Conservation (phyloP, 176 grass and related monocot genomes). For the Juncus inflexus region DNA sequence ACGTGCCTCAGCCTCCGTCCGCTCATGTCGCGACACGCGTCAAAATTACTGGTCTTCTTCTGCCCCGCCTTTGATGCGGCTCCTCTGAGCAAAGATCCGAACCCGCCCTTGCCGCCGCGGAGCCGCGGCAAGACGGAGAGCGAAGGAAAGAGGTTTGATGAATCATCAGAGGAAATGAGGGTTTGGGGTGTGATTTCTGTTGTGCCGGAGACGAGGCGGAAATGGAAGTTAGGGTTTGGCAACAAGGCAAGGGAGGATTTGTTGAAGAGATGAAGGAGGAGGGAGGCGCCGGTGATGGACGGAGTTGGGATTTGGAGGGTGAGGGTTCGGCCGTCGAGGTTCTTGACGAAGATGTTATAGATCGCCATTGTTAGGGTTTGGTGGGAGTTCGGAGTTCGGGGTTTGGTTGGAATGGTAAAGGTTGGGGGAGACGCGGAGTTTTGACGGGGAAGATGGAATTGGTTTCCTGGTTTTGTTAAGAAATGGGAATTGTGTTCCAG, state of each 20-base stretch:
- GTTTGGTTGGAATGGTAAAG: neutral
- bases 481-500: too few species aligned
- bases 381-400: too few species aligned
- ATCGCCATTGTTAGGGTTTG: slow-evolving; percentile 37
- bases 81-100: slow-evolving; percentile 86
- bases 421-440: too few species aligned
- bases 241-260: slow-evolving; percentile 16
- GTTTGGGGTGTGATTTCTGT: slow-evolving; percentile 32
- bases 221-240: slow-evolving; percentile 35
- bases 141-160: slow-evolving; percentile 39
- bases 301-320: slow-evolving; percentile 62
- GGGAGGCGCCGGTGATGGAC: slow-evolving; percentile 39
- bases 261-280: slow-evolving; percentile 35
- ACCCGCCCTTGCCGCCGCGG: slow-evolving; percentile 87
- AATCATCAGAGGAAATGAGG: slow-evolving; percentile 31
- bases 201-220: slow-evolving; percentile 35
- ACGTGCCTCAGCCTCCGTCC: slow-evolving; percentile 86
- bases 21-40: slow-evolving; percentile 92
- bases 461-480: too few species aligned
- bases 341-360: slow-evolving; percentile 52
- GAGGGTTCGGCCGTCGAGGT: slow-evolving; percentile 68
- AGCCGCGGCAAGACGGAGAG: slow-evolving; percentile 58
- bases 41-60: slow-evolving; percentile 98
- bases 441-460: too few species aligned
- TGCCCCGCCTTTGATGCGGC: slow-evolving; percentile 92